phyloP scores from a whole-genome alignment of 345 rosid species.

The Psidium guajava region DNA sequence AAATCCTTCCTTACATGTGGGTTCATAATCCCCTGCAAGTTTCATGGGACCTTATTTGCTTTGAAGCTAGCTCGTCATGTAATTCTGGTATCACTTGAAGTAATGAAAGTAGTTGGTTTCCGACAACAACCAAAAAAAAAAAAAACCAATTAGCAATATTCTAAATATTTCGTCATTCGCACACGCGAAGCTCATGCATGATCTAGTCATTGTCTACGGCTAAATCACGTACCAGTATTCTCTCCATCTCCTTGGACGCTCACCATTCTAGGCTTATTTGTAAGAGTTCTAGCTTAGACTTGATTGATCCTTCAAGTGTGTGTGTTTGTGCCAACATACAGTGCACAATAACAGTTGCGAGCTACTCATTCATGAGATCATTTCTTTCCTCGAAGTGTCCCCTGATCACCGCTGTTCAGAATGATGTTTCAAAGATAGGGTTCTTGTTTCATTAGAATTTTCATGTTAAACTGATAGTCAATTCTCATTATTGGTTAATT shows the following conservation, averaged over 20 bases:
- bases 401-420: rapidly evolving
- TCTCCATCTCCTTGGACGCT: neutral
- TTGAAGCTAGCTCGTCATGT: neutral
- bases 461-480: too few relatives aligned
- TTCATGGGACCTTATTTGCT: neutral
- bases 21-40: neutral
- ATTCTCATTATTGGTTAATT: too few relatives aligned
- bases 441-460: neutral
- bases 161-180: too few relatives aligned
- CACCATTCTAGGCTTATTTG: neutral
- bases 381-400: neutral
- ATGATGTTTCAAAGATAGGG: neutral
- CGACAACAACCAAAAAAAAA: too few relatives aligned
- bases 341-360: neutral
- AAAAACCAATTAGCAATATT: too few relatives aligned
- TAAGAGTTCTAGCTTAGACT: neutral
- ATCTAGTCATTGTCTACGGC: too few relatives aligned
- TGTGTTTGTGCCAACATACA: neutral
- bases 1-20: neutral
- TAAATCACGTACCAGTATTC: neutral
- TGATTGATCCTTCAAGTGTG: neutral
- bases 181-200: too few relatives aligned
- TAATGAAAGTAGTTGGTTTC: neutral
- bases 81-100: too few relatives aligned
- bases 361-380: neutral